Evolutionary conservation across 495 filamentous ascomycete species (phyloP).

Genomic region (Cairneyella variabilis): DNA sequence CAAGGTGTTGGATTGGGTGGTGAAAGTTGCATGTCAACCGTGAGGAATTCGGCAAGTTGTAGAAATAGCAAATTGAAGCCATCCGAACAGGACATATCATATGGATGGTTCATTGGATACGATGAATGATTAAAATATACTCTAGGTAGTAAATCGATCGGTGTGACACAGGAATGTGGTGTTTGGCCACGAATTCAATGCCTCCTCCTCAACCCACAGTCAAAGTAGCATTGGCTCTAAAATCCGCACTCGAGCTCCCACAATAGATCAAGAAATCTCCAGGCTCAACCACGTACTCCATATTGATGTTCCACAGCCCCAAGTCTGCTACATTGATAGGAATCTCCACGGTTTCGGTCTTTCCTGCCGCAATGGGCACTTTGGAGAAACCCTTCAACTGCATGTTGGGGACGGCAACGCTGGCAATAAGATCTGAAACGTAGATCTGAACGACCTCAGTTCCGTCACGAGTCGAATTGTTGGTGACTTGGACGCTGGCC

Average conservation of each 20-base stretch:
- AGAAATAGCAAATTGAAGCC: no score
- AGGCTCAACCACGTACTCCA: slow-evolving; percentile 67
- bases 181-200: no score
- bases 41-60: no score
- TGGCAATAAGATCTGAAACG: slow-evolving; percentile 54
- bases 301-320: slow-evolving; percentile 56
- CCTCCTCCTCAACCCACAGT: slow-evolving; percentile 31
- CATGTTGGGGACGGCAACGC: slow-evolving; percentile 62
- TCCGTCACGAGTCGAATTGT: slow-evolving; percentile 50
- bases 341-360: slow-evolving; percentile 54
- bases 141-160: no score
- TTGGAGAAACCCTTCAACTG: slow-evolving; percentile 69
- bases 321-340: slow-evolving; percentile 46
- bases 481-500: slow-evolving; percentile 55
- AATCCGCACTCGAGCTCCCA: slow-evolving; percentile 53
- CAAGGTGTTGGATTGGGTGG: no score
- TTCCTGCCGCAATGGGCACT: slow-evolving; percentile 54
- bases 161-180: no score
- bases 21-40: no score
- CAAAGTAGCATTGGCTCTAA: slow-evolving; percentile 52
- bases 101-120: no score
- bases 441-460: slow-evolving; percentile 70
- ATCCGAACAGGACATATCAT: no score
- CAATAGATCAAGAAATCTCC: slow-evolving; percentile 58
- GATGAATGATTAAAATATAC: no score